Conservation (phyloP, 805 yeast species). For the Metschnikowia similis region DNA sequence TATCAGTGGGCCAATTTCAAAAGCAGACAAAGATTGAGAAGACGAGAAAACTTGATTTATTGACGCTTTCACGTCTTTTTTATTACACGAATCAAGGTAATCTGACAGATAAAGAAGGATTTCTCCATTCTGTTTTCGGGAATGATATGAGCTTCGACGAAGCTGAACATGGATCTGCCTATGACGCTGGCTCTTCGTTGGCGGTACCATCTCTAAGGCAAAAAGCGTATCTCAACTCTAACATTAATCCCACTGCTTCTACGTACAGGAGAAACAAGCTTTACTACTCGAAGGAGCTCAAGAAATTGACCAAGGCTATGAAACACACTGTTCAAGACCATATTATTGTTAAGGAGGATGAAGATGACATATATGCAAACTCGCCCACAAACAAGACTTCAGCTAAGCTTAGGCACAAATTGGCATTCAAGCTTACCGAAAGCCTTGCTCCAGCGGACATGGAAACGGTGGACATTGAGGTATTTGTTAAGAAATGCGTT, state of each 20-base stretch:
- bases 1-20: conserved; percentile 73
- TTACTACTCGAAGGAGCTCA: conserved; percentile 38
- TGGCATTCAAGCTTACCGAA: conserved; percentile 33
- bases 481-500: conserved; percentile 27
- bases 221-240: neutral
- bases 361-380: conserved; percentile 13
- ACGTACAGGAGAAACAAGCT: conserved; percentile 24
- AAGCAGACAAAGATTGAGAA: conserved; percentile 55
- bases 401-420: conserved; percentile 27
- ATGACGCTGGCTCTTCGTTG: neutral
- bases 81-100: conserved; percentile 31
- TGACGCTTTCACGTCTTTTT: conserved; percentile 42
- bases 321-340: conserved; percentile 70
- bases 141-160: conserved; percentile 11
- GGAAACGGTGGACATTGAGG: conserved; percentile 38
- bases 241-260: conserved; percentile 11
- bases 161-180: conserved; percentile 1
- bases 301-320: conserved; percentile 60
- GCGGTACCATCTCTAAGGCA: neutral
- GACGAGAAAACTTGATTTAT: conserved; percentile 52
- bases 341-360: conserved; percentile 21
- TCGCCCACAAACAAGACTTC: conserved; percentile 15
- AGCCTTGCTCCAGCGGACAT: conserved; percentile 33
- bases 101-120: conserved; percentile 20
- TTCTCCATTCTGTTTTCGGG: conserved; percentile 10